Evolutionary conservation across 176 grass and related monocot species (phyloP).

Genomic region (Puya raimondii): DNA sequence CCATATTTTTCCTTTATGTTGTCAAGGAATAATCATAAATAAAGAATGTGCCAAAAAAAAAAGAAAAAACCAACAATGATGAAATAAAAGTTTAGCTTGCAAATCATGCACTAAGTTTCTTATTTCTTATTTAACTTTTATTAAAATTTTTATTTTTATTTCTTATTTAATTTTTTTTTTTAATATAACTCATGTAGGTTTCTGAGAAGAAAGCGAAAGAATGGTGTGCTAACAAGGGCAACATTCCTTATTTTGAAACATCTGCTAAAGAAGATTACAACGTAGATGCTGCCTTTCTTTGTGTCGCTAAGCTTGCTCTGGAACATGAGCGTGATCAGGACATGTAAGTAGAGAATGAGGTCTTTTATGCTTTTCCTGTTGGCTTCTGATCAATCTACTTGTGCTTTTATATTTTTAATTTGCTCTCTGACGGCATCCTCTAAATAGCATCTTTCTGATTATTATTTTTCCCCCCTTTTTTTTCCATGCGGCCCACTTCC

Average conservation of each 20-base stretch:
- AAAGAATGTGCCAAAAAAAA: too few species aligned
- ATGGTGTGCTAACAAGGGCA: slow-evolving; percentile 77
- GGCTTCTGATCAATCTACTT: slow-evolving; percentile 6
- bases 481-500: too few species aligned
- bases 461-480: too few species aligned
- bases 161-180: background rate
- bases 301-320: slow-evolving; percentile 71
- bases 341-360: slow-evolving; percentile 55
- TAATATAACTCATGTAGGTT: slow-evolving; percentile 28
- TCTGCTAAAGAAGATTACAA: slow-evolving; percentile 92
- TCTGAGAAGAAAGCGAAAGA: slow-evolving; percentile 86
- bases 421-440: background rate
- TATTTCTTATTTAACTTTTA: background rate
- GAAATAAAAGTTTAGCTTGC: too few species aligned
- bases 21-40: too few species aligned
- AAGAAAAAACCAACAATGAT: too few species aligned
- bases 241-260: slow-evolving; percentile 87
- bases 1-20: background rate
- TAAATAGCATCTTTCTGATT: too few species aligned
- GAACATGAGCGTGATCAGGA: slow-evolving; percentile 72
- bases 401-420: slow-evolving; percentile 9
- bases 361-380: slow-evolving; percentile 1
- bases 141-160: background rate
- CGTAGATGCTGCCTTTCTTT: slow-evolving; percentile 76
- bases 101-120: too few species aligned